Base-by-base conservation (phyloP, 148 eudicot genomes). In the Dianthus caryophyllus region DNA sequence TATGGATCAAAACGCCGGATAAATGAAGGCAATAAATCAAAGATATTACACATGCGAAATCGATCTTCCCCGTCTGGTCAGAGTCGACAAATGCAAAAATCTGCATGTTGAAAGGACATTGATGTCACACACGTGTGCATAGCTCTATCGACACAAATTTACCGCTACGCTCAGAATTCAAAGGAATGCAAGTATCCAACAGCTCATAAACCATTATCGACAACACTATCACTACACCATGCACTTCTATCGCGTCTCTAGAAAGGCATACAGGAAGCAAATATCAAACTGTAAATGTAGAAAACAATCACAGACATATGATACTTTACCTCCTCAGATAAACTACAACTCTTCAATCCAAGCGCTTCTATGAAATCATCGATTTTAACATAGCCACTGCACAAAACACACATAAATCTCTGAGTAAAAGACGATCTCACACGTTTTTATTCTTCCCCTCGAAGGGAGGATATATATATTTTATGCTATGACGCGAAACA, bases 301-400 rank as follows among this genome's bases (percentile, higher is more conserved):
- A n/a, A n/a, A n/a, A n/a, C n/a, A n/a, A n/a, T n/a, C n/a, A n/a
- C n/a, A n/a, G n/a, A n/a, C n/a, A n/a, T n/a, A n/a, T n/a, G n/a
- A n/a, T n/a, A n/a, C 31, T 24, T 58, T 70, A 89, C 96, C 92
- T 83, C 83, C 64, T 82, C 82, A 59, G 92, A 78, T 58, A 87
- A 62, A 65, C 68, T 61, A 57, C 88, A 83, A 71, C 76, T 81
- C 71, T 87, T 89, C 75, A 89, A 78, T 75, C 84, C 77, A 63
- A 89, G 67, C 52, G 71, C 79, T 60, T 80, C 82, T 25, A 65
- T 70, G 76, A 89, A 85, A 55, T 77, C 84, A 53, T 72, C 79
- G 31, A 76, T 75, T 60, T 73, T 69, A 26, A 82, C 87, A 75
- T 54, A 54, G 47, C 92, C 92, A 74, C 96, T 89, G 91, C 62